Percentiles rank a stretch among this genome's conserved stretches.
Conservation (phyloP, 2,329 filamentous ascomycete genomes). For the Diaporthe velutina region DNA sequence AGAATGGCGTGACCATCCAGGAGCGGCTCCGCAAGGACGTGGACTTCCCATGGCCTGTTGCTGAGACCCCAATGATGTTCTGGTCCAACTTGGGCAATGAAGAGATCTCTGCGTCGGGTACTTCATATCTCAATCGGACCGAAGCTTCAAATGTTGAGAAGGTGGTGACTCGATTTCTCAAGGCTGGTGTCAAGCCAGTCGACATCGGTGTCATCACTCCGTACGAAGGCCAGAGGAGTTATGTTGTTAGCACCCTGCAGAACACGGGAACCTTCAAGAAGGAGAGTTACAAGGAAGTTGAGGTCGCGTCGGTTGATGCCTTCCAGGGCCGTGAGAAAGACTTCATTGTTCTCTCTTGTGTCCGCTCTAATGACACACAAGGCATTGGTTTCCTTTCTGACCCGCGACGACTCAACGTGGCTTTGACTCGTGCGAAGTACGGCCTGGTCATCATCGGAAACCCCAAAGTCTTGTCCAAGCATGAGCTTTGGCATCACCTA, state of each 20-base stretch:
- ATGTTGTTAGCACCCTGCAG: constrained; percentile 99
- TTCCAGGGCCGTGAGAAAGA: constrained; percentile 99
- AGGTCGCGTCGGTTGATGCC: constrained; percentile 97
- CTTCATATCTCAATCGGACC: constrained; percentile 97
- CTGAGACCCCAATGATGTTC: constrained; percentile 99
- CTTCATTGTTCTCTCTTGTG: constrained; percentile 97
- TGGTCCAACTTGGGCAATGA: constrained; percentile 99
- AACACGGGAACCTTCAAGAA: constrained; percentile 98
- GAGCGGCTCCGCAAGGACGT: constrained; percentile 92
- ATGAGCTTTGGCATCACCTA: constrained; percentile 97
- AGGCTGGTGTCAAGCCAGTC: constrained; percentile 92
- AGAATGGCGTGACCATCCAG: constrained; percentile 94
- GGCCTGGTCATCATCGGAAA: constrained; percentile 97
- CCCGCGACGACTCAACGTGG: constrained; percentile 96
- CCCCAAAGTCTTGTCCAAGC: constrained; percentile 96
- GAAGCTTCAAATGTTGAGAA: constrained; percentile 99
- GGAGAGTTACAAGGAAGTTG: constrained; percentile 97
- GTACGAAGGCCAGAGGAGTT: constrained; percentile 98
- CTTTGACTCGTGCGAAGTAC: constrained; percentile 95
- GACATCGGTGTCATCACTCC: constrained; percentile 99
- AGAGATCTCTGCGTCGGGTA: constrained; percentile 97
- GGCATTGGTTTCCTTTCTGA: constrained; percentile 99
- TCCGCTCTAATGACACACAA: constrained; percentile 98
- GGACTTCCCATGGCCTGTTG: constrained; percentile 97
- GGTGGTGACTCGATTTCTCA: constrained; percentile 98